Evolutionary conservation across 1,139 yeast species (phyloP), one percentile per base, ranked within the genome.

Genomic region (Blastobotrys buckinghamii): DNA sequence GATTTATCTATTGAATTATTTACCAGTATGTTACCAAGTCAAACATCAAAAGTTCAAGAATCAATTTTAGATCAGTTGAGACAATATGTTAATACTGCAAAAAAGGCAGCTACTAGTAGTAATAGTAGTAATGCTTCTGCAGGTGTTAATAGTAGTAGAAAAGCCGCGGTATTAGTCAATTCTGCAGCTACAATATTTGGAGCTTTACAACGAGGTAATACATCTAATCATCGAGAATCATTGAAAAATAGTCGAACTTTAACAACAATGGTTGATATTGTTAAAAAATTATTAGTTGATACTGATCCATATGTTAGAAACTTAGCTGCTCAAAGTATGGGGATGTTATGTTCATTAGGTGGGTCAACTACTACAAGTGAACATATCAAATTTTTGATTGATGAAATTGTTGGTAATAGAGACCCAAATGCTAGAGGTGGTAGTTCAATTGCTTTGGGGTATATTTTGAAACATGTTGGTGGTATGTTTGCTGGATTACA

Each of bases 31-130:
- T 84, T 92, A 56, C 88, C 95, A 0, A 72, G 75, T 52, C 76
- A 92, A 57, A 79, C 90, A n/a, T 67, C 79, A 9, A 86, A 88
- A 54, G 84, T 92, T 49, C 97, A 92, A 61, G 82, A 84, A 50
- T 88, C 97, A 1, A 73, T 92, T 34, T 66, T 92, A 42, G 97
- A 90, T 56, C 89, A 84, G 52, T 69, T 92, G 53, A 75, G 90
- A 56, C 72, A 81, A 2, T 77, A 82, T 7, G 53, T 55, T 1
- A 29, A 22, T 10, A 29, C 49, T n/a, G 40, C 46, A 3, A 29
- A 29, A 8, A 49, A 42, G n/a, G 38, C 44, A 16, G 66, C 66
- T 32, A 47, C 42, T 2, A 26, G 39, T 22, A 36, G 26, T 13
- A 66, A 66, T 26, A 47, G 41, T 8, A 26, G 27, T 22, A 36